Percentiles rank a stretch among this genome's conserved stretches.
Evolutionary conservation across 257 asterid species (phyloP).

Genomic region (Gardenia jasminoides): DNA sequence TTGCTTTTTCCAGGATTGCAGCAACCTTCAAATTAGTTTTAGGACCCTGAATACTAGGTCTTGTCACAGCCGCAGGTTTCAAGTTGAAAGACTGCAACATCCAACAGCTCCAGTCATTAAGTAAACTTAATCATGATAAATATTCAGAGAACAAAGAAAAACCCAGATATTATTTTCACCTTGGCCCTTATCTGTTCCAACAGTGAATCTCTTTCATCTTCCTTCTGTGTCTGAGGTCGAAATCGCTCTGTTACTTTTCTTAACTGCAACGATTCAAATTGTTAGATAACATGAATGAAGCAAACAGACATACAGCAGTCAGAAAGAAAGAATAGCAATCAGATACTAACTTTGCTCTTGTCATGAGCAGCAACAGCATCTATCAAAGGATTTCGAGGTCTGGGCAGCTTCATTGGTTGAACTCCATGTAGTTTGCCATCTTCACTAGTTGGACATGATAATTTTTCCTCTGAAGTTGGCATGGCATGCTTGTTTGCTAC

Average conservation of each 20-base stretch:
- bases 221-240: conserved; percentile 48
- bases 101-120: conserved; percentile 29
- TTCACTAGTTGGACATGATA: conserved; percentile 40
- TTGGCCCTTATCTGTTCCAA: conserved; percentile 81
- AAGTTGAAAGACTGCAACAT: conserved; percentile 75
- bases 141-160: not conserved
- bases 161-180: conserved; percentile 34
- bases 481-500: conserved; percentile 10
- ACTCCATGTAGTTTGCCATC: conserved; percentile 39
- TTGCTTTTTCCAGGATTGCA: conserved; percentile 88
- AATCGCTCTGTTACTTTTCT: conserved; percentile 68
- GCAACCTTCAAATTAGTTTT: conserved; percentile 72
- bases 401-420: conserved; percentile 49
- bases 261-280: conserved; percentile 56
- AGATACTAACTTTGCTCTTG: conserved; percentile 69
- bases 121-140: conserved; percentile 4
- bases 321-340: conserved; percentile 4
- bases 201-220: conserved; percentile 69
- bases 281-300: conserved; percentile 22
- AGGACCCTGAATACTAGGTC: conserved; percentile 74
- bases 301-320: not conserved
- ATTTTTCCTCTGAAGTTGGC: conserved; percentile 37
- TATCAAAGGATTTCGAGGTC: conserved; percentile 63
- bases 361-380: conserved; percentile 74
- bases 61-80: conserved; percentile 62